These are phyloP conservation scores for Euryodendron excelsum DNA, from an alignment of 148 eudicot genomes.

Conservation along the genomic window DNA sequence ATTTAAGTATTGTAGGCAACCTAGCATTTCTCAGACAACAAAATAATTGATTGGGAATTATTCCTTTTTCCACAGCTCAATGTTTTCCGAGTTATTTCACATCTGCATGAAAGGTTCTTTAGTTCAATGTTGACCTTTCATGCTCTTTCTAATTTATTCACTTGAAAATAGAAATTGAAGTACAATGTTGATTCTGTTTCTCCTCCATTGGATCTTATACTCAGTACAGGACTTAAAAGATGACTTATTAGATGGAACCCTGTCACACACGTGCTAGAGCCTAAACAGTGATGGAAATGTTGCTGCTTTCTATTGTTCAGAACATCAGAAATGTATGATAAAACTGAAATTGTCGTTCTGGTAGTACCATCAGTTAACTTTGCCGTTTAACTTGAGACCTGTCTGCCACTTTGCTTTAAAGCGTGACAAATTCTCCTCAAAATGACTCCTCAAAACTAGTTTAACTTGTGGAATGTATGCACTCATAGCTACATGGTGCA, in stretches of 20 bases:
- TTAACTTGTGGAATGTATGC: background rate
- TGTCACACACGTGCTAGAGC: background rate
- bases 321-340: background rate
- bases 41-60: background rate
- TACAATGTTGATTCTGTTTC: background rate
- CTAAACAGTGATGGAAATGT: background rate
- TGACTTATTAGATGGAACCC: background rate
- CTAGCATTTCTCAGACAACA: background rate
- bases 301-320: background rate
- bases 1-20: background rate
- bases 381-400: background rate
- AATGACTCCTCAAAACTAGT: conserved; percentile 6
- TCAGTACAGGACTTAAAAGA: background rate
- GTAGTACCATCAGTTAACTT: background rate
- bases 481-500: background rate
- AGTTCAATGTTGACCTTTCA: background rate
- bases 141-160: background rate
- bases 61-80: background rate
- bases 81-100: background rate
- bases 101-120: too few species aligned
- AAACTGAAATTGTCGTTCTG: background rate
- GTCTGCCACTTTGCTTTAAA: background rate
- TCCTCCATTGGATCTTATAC: background rate
- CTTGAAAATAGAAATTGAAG: background rate
- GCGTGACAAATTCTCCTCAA: background rate